Evolutionary conservation across 2,329 filamentous ascomycete species (phyloP).

Genomic region (Colletotrichum kahawae): DNA sequence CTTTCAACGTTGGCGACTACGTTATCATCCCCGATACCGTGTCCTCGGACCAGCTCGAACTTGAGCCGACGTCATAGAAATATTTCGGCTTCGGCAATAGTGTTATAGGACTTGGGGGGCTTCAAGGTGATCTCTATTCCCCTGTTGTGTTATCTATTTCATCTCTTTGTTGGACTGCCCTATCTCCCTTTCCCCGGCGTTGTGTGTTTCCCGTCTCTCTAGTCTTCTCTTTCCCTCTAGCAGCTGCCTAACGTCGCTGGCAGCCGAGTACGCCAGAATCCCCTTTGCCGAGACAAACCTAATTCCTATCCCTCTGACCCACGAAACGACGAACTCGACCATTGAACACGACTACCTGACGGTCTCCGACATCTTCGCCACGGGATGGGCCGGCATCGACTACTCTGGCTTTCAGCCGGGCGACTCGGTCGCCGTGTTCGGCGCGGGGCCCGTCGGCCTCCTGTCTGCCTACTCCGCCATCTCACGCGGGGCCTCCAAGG

Average conservation of each 20-base stretch:
- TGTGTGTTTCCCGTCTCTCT: neutral
- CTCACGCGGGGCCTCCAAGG: conserved; percentile 24
- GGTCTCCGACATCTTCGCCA: conserved; percentile 49
- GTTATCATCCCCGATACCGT: conserved; percentile 37
- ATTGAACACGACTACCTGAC: conserved; percentile 64
- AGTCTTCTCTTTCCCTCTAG: neutral
- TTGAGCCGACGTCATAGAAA: neutral
- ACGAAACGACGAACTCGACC: conserved; percentile 49
- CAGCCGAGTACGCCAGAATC: conserved; percentile 60
- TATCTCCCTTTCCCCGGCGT: no score
- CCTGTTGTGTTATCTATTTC: no score
- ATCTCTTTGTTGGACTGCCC: no score
- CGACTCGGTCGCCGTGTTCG: conserved; percentile 67
- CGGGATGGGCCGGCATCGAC: conserved; percentile 60
- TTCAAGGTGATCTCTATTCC: no score
- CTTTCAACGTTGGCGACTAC: conserved; percentile 39
- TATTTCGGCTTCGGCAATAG: neutral
- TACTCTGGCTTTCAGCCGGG: conserved; percentile 63
- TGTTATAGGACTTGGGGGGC: neutral
- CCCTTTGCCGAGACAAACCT: conserved; percentile 72
- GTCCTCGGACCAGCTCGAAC: neutral
- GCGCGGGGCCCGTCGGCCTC: conserved; percentile 66
- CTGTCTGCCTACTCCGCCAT: conserved; percentile 43
- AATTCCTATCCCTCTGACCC: conserved; percentile 53
- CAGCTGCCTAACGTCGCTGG: neutral